Evolutionary conservation across 192 early-diverging fungal genomes (phyloP).

Genomic region (Phlyctochytrium arcticum): DNA sequence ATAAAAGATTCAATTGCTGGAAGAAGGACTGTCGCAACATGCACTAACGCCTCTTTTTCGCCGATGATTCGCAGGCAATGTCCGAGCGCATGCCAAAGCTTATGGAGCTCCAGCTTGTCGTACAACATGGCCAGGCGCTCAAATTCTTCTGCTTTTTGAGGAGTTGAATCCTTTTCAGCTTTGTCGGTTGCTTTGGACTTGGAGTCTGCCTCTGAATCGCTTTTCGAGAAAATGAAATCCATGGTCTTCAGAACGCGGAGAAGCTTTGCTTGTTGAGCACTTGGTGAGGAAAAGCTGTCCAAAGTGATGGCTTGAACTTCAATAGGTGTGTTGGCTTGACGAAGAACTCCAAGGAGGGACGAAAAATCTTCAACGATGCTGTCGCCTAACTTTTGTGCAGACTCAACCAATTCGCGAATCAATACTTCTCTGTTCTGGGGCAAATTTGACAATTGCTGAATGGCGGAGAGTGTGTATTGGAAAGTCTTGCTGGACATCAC

Average conservation of each 20-base stretch:
- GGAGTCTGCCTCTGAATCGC: background rate
- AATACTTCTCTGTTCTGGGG: conserved; percentile 57
- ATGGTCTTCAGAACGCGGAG: conserved; percentile 90
- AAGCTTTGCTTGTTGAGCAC: conserved; percentile 88
- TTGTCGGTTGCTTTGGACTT: background rate
- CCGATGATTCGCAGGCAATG: conserved; percentile 67
- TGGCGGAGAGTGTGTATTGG: conserved; percentile 85
- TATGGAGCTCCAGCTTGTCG: conserved; percentile 35
- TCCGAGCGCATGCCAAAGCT: conserved; percentile 78
- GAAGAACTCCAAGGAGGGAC: conserved; percentile 57
- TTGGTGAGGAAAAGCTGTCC: conserved; percentile 74
- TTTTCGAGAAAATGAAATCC: conserved; percentile 77
- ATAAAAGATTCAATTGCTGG: conserved; percentile 96
- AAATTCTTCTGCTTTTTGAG: conserved; percentile 15
- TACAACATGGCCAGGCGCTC: conserved; percentile 33
- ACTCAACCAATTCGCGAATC: conserved; percentile 70
- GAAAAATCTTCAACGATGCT: conserved; percentile 67
- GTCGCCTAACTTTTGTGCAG: conserved; percentile 65
- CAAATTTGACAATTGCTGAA: conserved; percentile 79
- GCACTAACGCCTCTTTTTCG: conserved; percentile 66
- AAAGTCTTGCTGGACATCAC: conserved; percentile 92
- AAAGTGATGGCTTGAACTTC: conserved; percentile 72
- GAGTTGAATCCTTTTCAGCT: background rate
- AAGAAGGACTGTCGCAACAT: conserved; percentile 87
- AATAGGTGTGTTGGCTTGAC: conserved; percentile 51